Conservation (phyloP, 2,329 filamentous ascomycete species). For the Cladobotryum protrusum region DNA sequence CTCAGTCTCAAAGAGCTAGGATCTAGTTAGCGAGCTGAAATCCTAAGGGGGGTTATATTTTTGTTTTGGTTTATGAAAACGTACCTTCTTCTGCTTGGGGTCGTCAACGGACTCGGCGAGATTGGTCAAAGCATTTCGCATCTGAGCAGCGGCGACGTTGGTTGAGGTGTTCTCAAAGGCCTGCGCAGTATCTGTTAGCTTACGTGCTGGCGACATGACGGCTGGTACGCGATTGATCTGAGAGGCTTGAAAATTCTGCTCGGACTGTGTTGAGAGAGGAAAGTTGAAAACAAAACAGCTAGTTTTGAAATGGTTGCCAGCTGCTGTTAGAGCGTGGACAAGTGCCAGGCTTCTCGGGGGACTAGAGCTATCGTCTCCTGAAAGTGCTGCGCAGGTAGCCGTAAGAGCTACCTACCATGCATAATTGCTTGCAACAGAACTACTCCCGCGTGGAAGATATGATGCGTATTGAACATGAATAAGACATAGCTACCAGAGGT, state of each 20-base stretch:
- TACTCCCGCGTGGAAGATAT: neutral
- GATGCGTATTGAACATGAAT: constrained; percentile 1
- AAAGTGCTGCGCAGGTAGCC: too few species aligned
- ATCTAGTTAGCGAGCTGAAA: constrained; percentile 6
- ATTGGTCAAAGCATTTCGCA: constrained; percentile 95
- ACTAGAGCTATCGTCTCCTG: too few species aligned
- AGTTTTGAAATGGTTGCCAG: too few species aligned
- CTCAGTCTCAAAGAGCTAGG: constrained; percentile 88
- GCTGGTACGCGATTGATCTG: neutral
- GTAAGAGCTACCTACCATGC: too few species aligned
- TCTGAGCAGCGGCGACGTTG: constrained; percentile 94
- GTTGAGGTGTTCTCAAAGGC: constrained; percentile 99
- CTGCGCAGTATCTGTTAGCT: constrained; percentile 42
- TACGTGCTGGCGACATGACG: neutral
- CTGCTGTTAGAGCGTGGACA: too few species aligned
- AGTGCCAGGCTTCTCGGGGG: too few species aligned
- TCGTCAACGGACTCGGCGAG: constrained; percentile 87
- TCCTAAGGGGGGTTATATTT: neutral
- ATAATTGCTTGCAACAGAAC: too few species aligned
- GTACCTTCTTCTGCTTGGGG: constrained; percentile 74
- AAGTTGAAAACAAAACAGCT: too few species aligned
- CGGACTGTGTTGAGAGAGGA: too few species aligned
- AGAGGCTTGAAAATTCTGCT: too few species aligned
- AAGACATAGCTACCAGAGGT: constrained; percentile 4
- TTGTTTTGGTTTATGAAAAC: constrained; percentile 12